These are phyloP conservation scores for Zygosaccharomyces bisporus DNA, from an alignment of 805 yeast genomes.

Conservation along the genomic window DNA sequence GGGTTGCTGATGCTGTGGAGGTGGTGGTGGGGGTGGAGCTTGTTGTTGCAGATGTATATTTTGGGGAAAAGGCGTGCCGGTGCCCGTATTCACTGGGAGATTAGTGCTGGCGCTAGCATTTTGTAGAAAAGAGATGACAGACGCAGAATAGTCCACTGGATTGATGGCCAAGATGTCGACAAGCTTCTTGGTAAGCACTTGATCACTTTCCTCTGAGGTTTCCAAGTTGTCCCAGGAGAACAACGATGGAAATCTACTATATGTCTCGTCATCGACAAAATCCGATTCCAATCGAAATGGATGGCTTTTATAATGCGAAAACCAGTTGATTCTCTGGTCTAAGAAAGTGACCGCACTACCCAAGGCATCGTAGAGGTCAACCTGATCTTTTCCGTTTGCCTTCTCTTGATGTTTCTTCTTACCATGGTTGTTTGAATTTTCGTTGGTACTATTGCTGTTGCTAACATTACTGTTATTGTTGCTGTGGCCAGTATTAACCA, in stretches of 20 bases:
- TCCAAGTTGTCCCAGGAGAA: conserved; percentile 45
- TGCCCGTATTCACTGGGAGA: conserved; percentile 24
- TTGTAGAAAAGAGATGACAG: conserved; percentile 33
- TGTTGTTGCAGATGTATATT: conserved; percentile 17
- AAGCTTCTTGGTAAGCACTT: conserved; percentile 33
- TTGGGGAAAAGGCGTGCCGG: conserved; percentile 17
- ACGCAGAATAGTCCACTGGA: conserved; percentile 33
- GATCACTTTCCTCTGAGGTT: conserved; percentile 34
- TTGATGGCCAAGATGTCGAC: conserved; percentile 38
- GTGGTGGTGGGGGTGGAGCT: conserved; percentile 27
- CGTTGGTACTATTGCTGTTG: conserved; percentile 24
- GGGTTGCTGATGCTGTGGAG: conserved; percentile 36
- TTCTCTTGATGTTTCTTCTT: conserved; percentile 35
- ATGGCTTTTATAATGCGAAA: conserved; percentile 39
- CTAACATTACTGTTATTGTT: conserved; percentile 16
- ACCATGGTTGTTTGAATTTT: conserved; percentile 18
- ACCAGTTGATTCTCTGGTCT: conserved; percentile 44
- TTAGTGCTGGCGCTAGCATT: conserved; percentile 28
- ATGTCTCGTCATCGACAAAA: conserved; percentile 28
- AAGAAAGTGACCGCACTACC: conserved; percentile 45
- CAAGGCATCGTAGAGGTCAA: conserved; percentile 47
- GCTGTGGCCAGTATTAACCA: conserved; percentile 2
- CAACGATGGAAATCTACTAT: conserved; percentile 42
- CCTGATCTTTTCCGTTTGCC: conserved; percentile 37
- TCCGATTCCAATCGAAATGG: conserved; percentile 39